Base-by-base conservation (phyloP, 768 basidiomycete genomes). In the Terana coerulea region DNA sequence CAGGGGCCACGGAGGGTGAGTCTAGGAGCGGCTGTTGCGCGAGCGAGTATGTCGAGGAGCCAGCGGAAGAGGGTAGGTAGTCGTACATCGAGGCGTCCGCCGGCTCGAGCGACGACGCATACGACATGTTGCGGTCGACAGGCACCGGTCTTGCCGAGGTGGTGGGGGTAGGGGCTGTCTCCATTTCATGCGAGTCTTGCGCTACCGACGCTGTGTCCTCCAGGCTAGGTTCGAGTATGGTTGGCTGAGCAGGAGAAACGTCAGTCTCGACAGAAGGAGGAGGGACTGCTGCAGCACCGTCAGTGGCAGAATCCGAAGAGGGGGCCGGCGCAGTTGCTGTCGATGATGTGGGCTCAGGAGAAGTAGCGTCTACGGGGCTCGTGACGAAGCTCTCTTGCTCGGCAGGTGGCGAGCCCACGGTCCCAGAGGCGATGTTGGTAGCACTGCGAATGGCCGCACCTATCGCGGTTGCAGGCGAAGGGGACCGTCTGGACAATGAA, bases 341-440 rank as follows among this genome's bases (percentile, higher is more conserved):
- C n/a, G n/a, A n/a, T n/a, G n/a, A n/a, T n/a, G n/a, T n/a, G n/a
- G n/a, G n/a, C n/a, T n/a, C n/a, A n/a, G n/a, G n/a, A n/a, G n/a
- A n/a, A n/a, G n/a, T n/a, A n/a, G n/a, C n/a, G n/a, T n/a, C n/a
- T n/a, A n/a, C n/a, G n/a, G n/a, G n/a, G n/a, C n/a, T n/a, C n/a
- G n/a, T n/a, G n/a, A n/a, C n/a, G n/a, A n/a, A n/a, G n/a, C 19
- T 15, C 10, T 35, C 39, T 2, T 24, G 24, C n/a, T 43, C 50
- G 4, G 40, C 12, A 3, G 49, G 26, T 6, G 56, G 54, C 3
- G 50, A 53, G 8, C 25, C 49, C 39, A 78, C 63, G 3, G 76
- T n/a, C n/a, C n/a, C 73, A 45, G 67, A 67, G 7, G 76, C 78
- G 9, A 76, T 75, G 8, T 78, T 75, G 26, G 74, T 68, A 15